These are phyloP conservation scores for Ottelia alismoides DNA, from an alignment of 106 monocot species.

Conservation along the genomic window DNA sequence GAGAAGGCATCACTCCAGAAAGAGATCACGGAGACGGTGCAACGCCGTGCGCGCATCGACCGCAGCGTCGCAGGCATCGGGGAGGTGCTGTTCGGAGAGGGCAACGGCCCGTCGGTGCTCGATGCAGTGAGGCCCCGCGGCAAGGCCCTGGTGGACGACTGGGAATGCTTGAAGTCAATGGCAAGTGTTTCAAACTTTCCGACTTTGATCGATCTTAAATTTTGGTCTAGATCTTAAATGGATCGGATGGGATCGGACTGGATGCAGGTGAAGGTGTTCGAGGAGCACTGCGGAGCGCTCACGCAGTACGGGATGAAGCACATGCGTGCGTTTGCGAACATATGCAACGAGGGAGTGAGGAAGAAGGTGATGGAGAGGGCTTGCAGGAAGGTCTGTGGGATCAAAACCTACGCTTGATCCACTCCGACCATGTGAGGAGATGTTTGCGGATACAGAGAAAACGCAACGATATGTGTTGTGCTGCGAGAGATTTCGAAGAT, in stretches of 20 bases:
- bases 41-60: constrained; percentile 49
- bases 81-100: constrained; percentile 44
- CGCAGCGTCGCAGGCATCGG: constrained; percentile 38
- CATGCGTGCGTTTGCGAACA: constrained; percentile 78
- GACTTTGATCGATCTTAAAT: neutral
- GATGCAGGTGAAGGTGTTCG: constrained; percentile 57
- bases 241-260: neutral
- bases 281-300: constrained; percentile 61
- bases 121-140: constrained; percentile 24
- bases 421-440: no score
- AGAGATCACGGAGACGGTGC: constrained; percentile 44
- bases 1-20: constrained; percentile 37
- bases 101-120: constrained; percentile 25
- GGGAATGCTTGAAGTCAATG: constrained; percentile 67
- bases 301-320: constrained; percentile 92
- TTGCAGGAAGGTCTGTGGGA: constrained; percentile 33
- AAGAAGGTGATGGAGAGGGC: constrained; percentile 36
- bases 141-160: constrained; percentile 59
- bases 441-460: no score
- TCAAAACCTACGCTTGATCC: no score
- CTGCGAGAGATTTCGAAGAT: no score
- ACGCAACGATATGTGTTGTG: no score
- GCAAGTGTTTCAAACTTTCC: constrained; percentile 12
- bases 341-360: constrained; percentile 52
- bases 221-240: neutral